Evolutionary conservation across 2,329 filamentous ascomycete genomes (phyloP), one percentile per base, ranked within the genome.

Genomic region (Aureobasidium melanogenum): DNA sequence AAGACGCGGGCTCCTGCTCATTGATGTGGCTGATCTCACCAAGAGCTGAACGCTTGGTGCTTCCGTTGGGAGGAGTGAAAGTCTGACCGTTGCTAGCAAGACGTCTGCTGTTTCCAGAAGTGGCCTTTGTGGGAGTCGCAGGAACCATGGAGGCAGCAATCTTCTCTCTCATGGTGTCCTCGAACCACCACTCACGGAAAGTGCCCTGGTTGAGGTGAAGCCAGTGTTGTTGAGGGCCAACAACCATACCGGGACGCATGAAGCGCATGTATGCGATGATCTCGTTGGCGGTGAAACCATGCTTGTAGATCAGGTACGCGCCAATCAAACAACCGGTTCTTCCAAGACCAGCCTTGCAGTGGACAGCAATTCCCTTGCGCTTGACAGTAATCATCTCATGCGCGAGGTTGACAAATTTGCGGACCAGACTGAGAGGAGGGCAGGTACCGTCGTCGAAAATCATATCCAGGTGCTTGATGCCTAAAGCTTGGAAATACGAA

Each of bases 391-490:
- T 99, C 76, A 88, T 96, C 72, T 96, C 89, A 71, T 97, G 94
- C 1, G 94, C 92, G 63, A 99, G 82, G 67, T 90, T 90, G 74
- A 99, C 93, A 73, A 99, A 99, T 72, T 92, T 92, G 67, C 90
- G 86, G 30, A 99, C 94, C n/a, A 92, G 87, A 19, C 84, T 84
- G 57, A 99, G 79, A 1, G 91, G 86, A 24, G 94, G 94, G 73
- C 94, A 99, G 4, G 94, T 99, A 66, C 94, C 94, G 69, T 99
- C 94, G 70, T 97, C 94, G 71, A 99, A 99, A 70, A 99, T 97
- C 94, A 99, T 99, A 77, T 99, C 94, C 43, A 97, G 81, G 72
- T 99, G 94, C 69, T 91, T 87, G 70, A 99, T 97, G 32, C 93
- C 93, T 57, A 99, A 81, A 3, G 92, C 90, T 65, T 93, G 94